Percentiles rank a stretch among this genome's conserved stretches.
phyloP scores from a whole-genome alignment of 2,329 filamentous ascomycete species.

The Fusarium chaquense region DNA sequence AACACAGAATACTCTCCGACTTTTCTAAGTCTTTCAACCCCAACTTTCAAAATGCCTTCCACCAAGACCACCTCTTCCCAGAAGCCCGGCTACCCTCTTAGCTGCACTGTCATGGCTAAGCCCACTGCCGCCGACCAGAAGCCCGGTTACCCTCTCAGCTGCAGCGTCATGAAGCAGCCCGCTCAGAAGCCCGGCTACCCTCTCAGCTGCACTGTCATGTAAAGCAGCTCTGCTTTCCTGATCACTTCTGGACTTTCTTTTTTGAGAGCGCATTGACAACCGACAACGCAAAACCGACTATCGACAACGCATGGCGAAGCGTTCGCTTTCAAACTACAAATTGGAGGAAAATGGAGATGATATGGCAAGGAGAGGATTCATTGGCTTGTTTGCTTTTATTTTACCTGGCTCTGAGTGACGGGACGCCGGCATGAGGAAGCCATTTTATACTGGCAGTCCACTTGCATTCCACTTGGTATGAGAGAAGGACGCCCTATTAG shows the following conservation, averaged over 20 bases:
- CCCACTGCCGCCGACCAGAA: conserved; percentile 37
- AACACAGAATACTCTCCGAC: conserved; percentile 42
- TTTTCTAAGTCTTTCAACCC: conserved; percentile 45
- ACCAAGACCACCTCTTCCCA: conserved; percentile 46
- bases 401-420: conserved; percentile 35
- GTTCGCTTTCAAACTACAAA: conserved; percentile 16
- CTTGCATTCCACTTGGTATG: conserved; percentile 19
- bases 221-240: conserved; percentile 32
- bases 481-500: conserved; percentile 4
- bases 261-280: conserved; percentile 14
- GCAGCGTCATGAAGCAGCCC: conserved; percentile 50
- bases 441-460: conserved; percentile 21
- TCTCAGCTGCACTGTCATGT: conserved; percentile 53
- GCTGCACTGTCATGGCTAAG: conserved; percentile 50
- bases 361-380: conserved; percentile 24
- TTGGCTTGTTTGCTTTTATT: conserved; percentile 31
- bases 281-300: not conserved
- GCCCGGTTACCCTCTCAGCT: conserved; percentile 47
- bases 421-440: conserved; percentile 41
- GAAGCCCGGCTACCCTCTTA: conserved; percentile 46
- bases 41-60: conserved; percentile 51
- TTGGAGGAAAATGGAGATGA: conserved; percentile 22
- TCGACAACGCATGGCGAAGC: conserved; percentile 1
- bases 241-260: not conserved
- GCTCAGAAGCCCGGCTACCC: conserved; percentile 41